These are phyloP conservation scores for Podaxis sp. DNA, from an alignment of 768 basidiomycete species.

Conservation along the genomic window DNA sequence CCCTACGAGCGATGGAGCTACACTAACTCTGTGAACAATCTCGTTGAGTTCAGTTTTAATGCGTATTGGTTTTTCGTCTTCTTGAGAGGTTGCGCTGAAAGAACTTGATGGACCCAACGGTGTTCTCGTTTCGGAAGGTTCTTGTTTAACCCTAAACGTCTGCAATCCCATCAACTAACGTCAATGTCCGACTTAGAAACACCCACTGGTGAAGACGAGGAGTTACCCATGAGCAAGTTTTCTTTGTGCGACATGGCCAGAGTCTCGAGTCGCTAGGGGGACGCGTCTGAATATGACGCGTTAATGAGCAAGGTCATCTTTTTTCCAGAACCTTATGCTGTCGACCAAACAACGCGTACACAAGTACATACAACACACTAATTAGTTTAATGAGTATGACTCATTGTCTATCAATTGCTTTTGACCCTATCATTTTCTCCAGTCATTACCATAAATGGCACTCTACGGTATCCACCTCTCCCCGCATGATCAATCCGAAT, in stretches of 20 bases:
- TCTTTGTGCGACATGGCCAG: neutral
- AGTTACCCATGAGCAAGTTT: neutral
- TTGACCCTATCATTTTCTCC: neutral
- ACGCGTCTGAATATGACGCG: neutral
- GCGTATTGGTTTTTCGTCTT: conserved; percentile 3
- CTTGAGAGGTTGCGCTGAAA: neutral
- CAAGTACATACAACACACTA: neutral
- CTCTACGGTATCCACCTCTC: neutral
- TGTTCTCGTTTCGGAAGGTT: neutral
- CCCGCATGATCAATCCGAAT: no score
- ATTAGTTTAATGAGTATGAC: neutral
- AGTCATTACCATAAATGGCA: neutral
- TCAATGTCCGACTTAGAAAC: neutral
- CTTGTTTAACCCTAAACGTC: conserved; percentile 1
- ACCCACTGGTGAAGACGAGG: neutral
- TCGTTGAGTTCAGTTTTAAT: neutral
- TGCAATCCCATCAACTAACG: neutral
- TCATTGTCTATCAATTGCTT: neutral
- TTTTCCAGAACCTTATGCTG: neutral
- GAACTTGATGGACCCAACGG: conserved; percentile 5
- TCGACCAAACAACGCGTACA: conserved; percentile 6
- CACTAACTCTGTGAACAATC: neutral
- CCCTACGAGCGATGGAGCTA: neutral
- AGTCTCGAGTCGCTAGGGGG: neutral
- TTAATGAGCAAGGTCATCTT: neutral